Evolutionary conservation across 164 flowering plant genomes (phyloP).

Genomic region (Vitis rupestris): DNA sequence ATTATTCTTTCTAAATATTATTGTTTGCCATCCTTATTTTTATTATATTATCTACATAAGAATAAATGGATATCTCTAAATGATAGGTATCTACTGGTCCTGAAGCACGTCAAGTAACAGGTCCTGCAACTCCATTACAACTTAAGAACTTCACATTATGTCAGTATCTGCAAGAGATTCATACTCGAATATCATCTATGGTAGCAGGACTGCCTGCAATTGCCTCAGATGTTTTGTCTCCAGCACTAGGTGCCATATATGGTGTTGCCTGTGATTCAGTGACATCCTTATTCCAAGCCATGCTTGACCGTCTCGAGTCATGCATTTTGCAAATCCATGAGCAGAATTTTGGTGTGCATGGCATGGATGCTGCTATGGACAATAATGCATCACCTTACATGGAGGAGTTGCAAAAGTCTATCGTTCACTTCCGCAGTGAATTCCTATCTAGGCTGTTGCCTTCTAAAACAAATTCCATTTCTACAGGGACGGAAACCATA

Average conservation of each 20-base stretch:
- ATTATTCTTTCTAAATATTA: neutral
- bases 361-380: constrained; percentile 84
- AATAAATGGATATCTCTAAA: constrained; percentile 6
- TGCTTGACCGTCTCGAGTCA: constrained; percentile 86
- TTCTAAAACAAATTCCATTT: constrained; percentile 36
- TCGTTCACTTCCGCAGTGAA: constrained; percentile 76
- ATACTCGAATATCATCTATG: constrained; percentile 62
- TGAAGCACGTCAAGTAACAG: constrained; percentile 87
- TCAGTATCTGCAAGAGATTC: constrained; percentile 91
- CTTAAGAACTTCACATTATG: constrained; percentile 79
- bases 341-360: constrained; percentile 67
- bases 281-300: constrained; percentile 81
- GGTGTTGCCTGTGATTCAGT: constrained; percentile 89
- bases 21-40: neutral
- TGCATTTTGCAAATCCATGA: constrained; percentile 92
- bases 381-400: constrained; percentile 84
- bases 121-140: constrained; percentile 83
- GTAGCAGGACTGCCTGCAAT: constrained; percentile 56
- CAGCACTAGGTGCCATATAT: constrained; percentile 69
- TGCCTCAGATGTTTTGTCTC: constrained; percentile 78
- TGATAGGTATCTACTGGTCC: constrained; percentile 90
- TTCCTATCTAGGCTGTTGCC: constrained; percentile 77
- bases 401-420: constrained; percentile 87
- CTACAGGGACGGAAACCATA: constrained; percentile 61
- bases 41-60: neutral